Base-by-base conservation (phyloP, 2,329 filamentous ascomycete genomes). In the Elsinoe batatas region DNA sequence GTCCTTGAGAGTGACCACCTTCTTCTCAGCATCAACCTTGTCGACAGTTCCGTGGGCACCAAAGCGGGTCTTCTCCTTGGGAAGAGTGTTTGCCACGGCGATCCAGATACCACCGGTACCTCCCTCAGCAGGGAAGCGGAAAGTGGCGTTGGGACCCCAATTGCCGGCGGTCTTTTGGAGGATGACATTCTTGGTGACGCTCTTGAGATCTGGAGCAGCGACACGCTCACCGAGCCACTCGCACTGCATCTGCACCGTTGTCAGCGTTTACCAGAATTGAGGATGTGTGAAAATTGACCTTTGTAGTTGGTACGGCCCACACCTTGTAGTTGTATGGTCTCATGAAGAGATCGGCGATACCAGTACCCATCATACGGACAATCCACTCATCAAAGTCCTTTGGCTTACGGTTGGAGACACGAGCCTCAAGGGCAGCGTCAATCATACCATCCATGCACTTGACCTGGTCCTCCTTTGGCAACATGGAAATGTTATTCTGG, bases 241-340 rank as follows among this genome's bases (percentile, higher is more conserved):
- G 74, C 90, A 95, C 88, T 97, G 93, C 93, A 98, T 98, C 91
- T 95, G 63, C 26, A 18, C 12, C 36, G 38, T 60, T 33, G 54
- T 66, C 47, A 65, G 44, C 22, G 40, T 8, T 15, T 49, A 53
- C 18, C 1, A 37, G n/a, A 3, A 7, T 15, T 12, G 35, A 2
- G 3, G 22, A 22, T 13, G 46, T 10, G 13, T 10, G 5, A 32
- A 13, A 26, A 61, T 79, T 66, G 79, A 94, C 89, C 84, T 95
- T 95, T 64, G 87, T 95, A 56, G 91, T 96, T 58, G 93, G 93
- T 65, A 97, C 91, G 60, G 93, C 93, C 93, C 93, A 98, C 70
- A 98, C 93, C 79, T 98, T 98, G 84, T 85, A 98, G 83, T 98
- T 98, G 81, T 98, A 98, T 55, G 93, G 93, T 66, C 93, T 82